Conservation (phyloP, 495 filamentous ascomycete species). For the Lichenothelia convexa region DNA sequence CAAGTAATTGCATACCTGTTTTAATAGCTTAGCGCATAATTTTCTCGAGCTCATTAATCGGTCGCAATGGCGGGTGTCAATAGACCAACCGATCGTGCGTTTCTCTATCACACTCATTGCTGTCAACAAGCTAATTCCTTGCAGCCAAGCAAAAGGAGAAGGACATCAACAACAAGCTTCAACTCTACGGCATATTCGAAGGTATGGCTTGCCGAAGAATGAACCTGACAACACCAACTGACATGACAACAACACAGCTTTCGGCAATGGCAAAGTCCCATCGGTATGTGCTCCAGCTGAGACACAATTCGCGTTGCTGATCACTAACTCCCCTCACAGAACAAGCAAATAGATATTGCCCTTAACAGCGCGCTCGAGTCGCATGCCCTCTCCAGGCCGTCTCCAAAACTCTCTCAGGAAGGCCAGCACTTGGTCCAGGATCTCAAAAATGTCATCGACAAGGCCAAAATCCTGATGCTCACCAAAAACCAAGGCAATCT, state of each 20-base stretch:
- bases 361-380: slow-evolving; percentile 66
- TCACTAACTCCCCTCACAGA: slow-evolving; percentile 23
- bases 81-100: neutral
- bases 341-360: slow-evolving; percentile 90
- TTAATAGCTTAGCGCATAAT: neutral
- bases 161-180: slow-evolving; percentile 85
- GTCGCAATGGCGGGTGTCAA: neutral
- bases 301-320: neutral
- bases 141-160: slow-evolving; percentile 22
- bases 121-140: slow-evolving; percentile 28
- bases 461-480: slow-evolving; percentile 74
- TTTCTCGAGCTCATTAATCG: neutral
- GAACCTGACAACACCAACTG: slow-evolving; percentile 4
- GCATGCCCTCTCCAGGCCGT: slow-evolving; percentile 47
- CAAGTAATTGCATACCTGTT: no score
- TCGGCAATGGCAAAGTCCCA: slow-evolving; percentile 76
- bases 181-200: slow-evolving; percentile 78
- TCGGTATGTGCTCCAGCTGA: slow-evolving; percentile 40
- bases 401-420: slow-evolving; percentile 62
- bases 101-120: slow-evolving; percentile 14
- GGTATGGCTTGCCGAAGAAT: slow-evolving; percentile 24
- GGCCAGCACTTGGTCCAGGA: slow-evolving; percentile 62
- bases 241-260: slow-evolving; percentile 33
- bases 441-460: slow-evolving; percentile 62
- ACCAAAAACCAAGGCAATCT: slow-evolving; percentile 91